Percentiles rank a stretch among this genome's conserved stretches.
Evolutionary conservation across 129 eudicot genomes (phyloP).

Genomic region (Calendula officinalis): DNA sequence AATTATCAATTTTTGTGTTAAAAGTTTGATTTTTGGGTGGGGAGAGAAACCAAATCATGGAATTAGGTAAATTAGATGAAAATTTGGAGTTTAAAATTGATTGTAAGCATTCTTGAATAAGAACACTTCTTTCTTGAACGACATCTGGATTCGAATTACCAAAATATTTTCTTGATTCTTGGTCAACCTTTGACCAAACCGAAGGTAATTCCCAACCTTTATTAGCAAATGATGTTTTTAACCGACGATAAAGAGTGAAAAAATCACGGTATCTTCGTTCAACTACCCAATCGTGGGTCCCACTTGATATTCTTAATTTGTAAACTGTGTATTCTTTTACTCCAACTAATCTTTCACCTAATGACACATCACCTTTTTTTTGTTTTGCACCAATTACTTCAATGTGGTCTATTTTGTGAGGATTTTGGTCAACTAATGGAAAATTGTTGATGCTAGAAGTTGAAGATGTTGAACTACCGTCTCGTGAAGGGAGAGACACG

Average conservation of each 20-base stretch:
- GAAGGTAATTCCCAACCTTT: conserved; percentile 74
- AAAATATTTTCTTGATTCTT: conserved; percentile 75
- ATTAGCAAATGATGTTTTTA: conserved; percentile 56
- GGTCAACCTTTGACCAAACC: conserved; percentile 74
- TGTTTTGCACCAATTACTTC: conserved; percentile 81
- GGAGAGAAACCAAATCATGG: conserved; percentile 63
- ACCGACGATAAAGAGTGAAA: conserved; percentile 59
- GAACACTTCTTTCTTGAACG: conserved; percentile 68
- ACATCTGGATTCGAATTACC: conserved; percentile 80
- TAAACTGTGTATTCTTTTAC: conserved; percentile 89
- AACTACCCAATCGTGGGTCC: conserved; percentile 76
- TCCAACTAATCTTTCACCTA: conserved; percentile 88
- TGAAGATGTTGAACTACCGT: conserved; percentile 85
- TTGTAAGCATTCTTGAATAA: conserved; percentile 80
- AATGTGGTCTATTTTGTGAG: conserved; percentile 58
- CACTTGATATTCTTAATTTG: conserved; percentile 61
- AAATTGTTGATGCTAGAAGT: conserved; percentile 57
- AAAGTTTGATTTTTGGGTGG: conserved; percentile 46
- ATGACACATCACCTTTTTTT: conserved; percentile 78
- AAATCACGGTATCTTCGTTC: conserved; percentile 94
- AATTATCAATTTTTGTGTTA: conserved; percentile 24
- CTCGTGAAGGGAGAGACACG: conserved; percentile 58
- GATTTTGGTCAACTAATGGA: conserved; percentile 30
- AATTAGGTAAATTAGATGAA: conserved; percentile 37
- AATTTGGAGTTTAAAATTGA: conserved; percentile 54